phyloP scores from a whole-genome alignment of 202 grass and related monocot genomes.

The Saccharum hybrid region DNA sequence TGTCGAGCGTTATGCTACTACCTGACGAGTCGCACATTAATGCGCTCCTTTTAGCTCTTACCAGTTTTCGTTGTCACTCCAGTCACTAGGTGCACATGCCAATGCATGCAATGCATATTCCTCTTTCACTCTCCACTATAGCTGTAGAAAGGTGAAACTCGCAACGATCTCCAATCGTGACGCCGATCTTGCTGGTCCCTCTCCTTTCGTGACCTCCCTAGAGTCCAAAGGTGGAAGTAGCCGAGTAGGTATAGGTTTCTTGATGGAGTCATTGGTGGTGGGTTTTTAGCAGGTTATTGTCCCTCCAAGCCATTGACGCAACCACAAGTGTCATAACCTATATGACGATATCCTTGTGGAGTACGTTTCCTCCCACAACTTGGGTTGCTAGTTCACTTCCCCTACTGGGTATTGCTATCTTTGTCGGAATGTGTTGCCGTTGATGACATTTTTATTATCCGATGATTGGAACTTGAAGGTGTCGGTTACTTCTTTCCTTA shows the following conservation, averaged over 20 bases:
- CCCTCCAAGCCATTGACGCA: not conserved
- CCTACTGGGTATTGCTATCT: not conserved
- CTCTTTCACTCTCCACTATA: not conserved
- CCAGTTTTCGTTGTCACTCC: not conserved
- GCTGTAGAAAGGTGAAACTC: not conserved
- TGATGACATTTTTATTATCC: too few relatives aligned
- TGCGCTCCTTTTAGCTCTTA: not conserved
- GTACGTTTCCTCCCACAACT: not conserved
- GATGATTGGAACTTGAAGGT: not conserved
- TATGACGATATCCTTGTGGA: not conserved
- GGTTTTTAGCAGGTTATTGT: not conserved
- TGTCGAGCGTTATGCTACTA: not conserved
- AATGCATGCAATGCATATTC: not conserved
- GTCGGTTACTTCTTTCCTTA: not conserved
- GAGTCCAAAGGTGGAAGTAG: not conserved
- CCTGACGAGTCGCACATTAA: not conserved
- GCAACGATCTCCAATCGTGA: too few relatives aligned
- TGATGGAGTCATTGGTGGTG: not conserved
- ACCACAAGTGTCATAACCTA: not conserved
- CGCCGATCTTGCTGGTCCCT: not conserved
- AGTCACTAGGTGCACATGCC: not conserved
- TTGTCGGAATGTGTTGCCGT: not conserved
- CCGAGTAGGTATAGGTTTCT: not conserved
- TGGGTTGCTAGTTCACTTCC: not conserved
- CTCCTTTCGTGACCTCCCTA: not conserved